Base-by-base conservation (phyloP, 805 yeast genomes). In the Wickerhamiella nectarea region DNA sequence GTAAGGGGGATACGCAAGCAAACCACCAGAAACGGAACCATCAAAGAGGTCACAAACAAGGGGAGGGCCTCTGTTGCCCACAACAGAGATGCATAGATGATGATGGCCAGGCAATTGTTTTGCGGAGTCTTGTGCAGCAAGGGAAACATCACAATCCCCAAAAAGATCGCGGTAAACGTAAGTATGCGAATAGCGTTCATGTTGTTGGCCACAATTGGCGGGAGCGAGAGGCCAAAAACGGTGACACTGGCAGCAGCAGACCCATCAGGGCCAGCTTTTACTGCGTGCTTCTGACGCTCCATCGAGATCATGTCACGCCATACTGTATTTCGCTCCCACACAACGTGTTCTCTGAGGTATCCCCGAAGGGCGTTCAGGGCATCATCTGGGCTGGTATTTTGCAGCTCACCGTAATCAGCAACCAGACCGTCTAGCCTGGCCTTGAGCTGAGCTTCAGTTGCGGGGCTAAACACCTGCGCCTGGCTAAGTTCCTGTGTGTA, bases 11-110 rank as follows among this genome's bases (percentile, higher is more conserved):
- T 86, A 3, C 77, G 73, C 17, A 85, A 67, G 0, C 76, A 60
- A 1, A 91, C 94, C 34, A 85, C 75, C 41, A 89, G 63, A 37
- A 89, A 65, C 1, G 98, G 98, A 15, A 91, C 74, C 29, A 84
- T 55, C 45, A 89, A 60, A 0, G 96, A 80, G 1, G 98, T 89
- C 12, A 81, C 93, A 62, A 84, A 91, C 35, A 89, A 66, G 5
- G 97, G 97, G 50, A 89, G 75, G 0, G 95, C 75, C 57, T 89
- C 98, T 9, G 96, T 83, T 0, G 97, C 96, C 98, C 97, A 89
- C 20, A 87, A 65, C 40, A 87, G 57, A 0, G 96, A 86, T 1
- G 94, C 78, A 52, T 83, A 75, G 3, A 81, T 70, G 37, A 91
- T 69, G 4, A 89, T 66, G 0, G 96, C 94, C 57, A 89, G 71